Evolutionary conservation across 192 early-diverging fungal genomes (phyloP), one percentile per base, ranked within the genome.

Genomic region (Allomyces javanicus): DNA sequence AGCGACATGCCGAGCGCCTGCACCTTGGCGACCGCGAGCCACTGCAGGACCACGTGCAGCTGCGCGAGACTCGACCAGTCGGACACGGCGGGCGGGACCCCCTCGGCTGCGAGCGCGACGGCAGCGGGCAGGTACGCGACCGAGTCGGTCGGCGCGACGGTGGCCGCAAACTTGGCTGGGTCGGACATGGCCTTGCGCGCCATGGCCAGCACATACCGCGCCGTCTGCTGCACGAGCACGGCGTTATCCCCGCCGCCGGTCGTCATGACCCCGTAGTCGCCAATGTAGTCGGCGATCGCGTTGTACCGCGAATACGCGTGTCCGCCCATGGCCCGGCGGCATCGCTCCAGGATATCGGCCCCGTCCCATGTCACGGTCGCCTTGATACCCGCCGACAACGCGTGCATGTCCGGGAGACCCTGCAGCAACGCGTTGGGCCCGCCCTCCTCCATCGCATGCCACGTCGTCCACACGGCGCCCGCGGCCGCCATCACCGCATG

Each of bases 221-320:
- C 73, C 23, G 74, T 69, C 66, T 86, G 84, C 43, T 78, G 72
- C 23, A 74, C 62, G 14, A 80, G 55, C 1, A 76, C 73, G 9
- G 72, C 69, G 44, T 80, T 78, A 55, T 80, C 78, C n/a, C 78
- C 78, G 50, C 72, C 78, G 45, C 73, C 76, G 26, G 84, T 86
- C 0, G 84, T 86, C 50, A 81, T 73, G 22, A 85, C 83, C 45
- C 83, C 83, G 71, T 74, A 86, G 50, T 83, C 83, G 17, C 71
- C 77, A 62, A 81, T 83, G 50, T 78, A 67, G n/a, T 69, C 75
- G 12, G 75, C 78, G 63, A 86, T 85, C 44, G 76, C 77, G 70
- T 86, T 86, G 74, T 86, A 86, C 26, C 77, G 44, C 43, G 81
- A 83, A 71, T 83, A 86, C 9, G 84, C 84, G 63, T 86, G 83